A percentile compares a stretch with the other conserved stretches of the same genome.
These are phyloP conservation scores for Clonostachys sp. DNA, from an alignment of 2,329 filamentous ascomycete genomes.

Conservation along the genomic window DNA sequence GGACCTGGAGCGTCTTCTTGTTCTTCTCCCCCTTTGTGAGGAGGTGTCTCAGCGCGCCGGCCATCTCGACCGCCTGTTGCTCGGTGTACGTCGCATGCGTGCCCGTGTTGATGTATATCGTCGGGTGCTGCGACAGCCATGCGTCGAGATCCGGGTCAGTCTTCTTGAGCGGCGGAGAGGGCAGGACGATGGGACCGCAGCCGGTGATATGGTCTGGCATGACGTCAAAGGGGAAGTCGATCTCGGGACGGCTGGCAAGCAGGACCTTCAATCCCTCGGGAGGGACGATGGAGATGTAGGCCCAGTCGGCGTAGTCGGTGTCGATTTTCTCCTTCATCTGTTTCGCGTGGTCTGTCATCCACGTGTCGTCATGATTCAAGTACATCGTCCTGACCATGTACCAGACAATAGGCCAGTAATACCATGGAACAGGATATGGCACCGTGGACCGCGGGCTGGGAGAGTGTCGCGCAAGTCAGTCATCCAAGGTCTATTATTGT, in stretches of 20 bases:
- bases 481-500: too few relatives aligned
- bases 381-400: not conserved
- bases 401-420: conserved; percentile 1
- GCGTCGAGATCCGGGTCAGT: conserved; percentile 29
- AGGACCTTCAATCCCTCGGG: not conserved
- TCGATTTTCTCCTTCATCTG: not conserved
- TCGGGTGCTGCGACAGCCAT: conserved; percentile 36
- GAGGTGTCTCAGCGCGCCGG: conserved; percentile 20
- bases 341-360: not conserved
- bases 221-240: conserved; percentile 34
- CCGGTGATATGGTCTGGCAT: conserved; percentile 24
- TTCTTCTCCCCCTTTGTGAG: not conserved
- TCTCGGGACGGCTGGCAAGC: conserved; percentile 6
- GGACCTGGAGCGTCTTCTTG: conserved; percentile 12
- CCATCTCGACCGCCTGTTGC: conserved; percentile 30
- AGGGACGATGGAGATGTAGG: not conserved
- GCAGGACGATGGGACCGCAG: conserved; percentile 41
- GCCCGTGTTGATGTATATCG: conserved; percentile 43
- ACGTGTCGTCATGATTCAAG: not conserved
- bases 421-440: not conserved
- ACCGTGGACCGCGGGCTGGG: too few relatives aligned
- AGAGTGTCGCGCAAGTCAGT: too few relatives aligned
- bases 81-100: conserved; percentile 24
- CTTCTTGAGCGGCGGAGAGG: conserved; percentile 19
- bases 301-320: not conserved